Evolutionary conservation across 2,329 filamentous ascomycete species (phyloP).

Genomic region (Thermothelomyces thermophilus): DNA sequence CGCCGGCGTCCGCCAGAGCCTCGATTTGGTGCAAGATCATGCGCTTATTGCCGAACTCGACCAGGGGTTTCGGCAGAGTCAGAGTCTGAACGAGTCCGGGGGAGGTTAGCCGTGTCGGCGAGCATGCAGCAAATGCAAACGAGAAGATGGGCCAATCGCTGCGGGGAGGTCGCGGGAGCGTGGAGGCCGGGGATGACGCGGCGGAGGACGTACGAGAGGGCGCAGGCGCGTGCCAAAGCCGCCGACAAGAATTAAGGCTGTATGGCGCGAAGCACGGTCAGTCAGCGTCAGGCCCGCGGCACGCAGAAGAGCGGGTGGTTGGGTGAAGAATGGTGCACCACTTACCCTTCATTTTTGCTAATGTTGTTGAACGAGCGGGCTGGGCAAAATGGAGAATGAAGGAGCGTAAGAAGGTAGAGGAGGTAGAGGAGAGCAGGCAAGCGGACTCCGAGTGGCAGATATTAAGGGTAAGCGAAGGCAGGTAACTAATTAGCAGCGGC

Average conservation of each 20-base stretch:
- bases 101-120: slow-evolving; percentile 16
- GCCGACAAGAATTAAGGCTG: slow-evolving; percentile 97
- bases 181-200: slow-evolving; percentile 7
- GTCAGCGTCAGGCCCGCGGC: background rate
- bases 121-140: background rate
- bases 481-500: background rate
- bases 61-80: slow-evolving; percentile 92
- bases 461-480: too few species aligned
- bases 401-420: slow-evolving; percentile 27
- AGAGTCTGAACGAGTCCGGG: slow-evolving; percentile 61
- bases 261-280: slow-evolving; percentile 21
- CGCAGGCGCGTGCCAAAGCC: slow-evolving; percentile 97
- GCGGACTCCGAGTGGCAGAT: slow-evolving; percentile 2
- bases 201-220: slow-evolving; percentile 65
- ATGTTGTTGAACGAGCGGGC: slow-evolving; percentile 15
- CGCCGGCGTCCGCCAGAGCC: slow-evolving; percentile 84
- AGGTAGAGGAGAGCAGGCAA: slow-evolving; percentile 3
- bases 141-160: background rate
- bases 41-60: slow-evolving; percentile 97
- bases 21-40: slow-evolving; percentile 99
- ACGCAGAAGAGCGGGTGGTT: background rate
- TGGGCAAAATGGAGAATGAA: slow-evolving; percentile 14
- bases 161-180: background rate
- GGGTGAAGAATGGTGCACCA: background rate
- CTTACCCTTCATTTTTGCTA: slow-evolving; percentile 38